Evolutionary conservation across 2,329 filamentous ascomycete species (phyloP).

Genomic region (Claviceps purpurea): DNA sequence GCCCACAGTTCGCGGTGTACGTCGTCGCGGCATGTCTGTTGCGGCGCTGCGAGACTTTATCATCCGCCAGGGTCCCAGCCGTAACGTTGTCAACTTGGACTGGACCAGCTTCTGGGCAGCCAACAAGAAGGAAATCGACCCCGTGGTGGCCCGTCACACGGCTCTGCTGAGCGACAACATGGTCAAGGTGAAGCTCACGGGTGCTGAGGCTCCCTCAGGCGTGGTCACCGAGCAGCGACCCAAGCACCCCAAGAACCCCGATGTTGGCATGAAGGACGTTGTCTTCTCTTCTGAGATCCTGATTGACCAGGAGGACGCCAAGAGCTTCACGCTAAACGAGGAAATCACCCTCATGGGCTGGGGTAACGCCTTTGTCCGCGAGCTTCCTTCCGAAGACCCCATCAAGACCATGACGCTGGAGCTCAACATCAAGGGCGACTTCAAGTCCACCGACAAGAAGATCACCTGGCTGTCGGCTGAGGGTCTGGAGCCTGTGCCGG

Average conservation of each 20-base stretch:
- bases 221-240: slow-evolving; percentile 62
- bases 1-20: slow-evolving; percentile 71
- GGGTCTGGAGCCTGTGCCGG: slow-evolving; percentile 61
- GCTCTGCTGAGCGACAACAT: slow-evolving; percentile 57
- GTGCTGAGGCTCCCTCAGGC: slow-evolving; percentile 50
- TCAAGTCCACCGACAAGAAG: slow-evolving; percentile 94
- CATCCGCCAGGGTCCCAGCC: slow-evolving; percentile 68
- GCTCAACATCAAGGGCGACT: slow-evolving; percentile 82
- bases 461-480: slow-evolving; percentile 80
- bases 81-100: slow-evolving; percentile 74
- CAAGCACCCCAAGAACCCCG: slow-evolving; percentile 79
- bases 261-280: slow-evolving; percentile 76
- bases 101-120: slow-evolving; percentile 61
- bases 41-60: slow-evolving; percentile 72
- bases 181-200: slow-evolving; percentile 57
- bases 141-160: slow-evolving; percentile 59
- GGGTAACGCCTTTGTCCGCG: slow-evolving; percentile 75
- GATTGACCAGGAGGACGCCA: slow-evolving; percentile 77
- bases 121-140: slow-evolving; percentile 77
- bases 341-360: slow-evolving; percentile 95
- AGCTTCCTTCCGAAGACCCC: slow-evolving; percentile 42
- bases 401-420: slow-evolving; percentile 66
- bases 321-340: slow-evolving; percentile 68
- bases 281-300: slow-evolving; percentile 62
- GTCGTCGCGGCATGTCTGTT: slow-evolving; percentile 66